phyloP scores from a whole-genome alignment of 768 basidiomycete genomes.

The Holtermannia corniformis region DNA sequence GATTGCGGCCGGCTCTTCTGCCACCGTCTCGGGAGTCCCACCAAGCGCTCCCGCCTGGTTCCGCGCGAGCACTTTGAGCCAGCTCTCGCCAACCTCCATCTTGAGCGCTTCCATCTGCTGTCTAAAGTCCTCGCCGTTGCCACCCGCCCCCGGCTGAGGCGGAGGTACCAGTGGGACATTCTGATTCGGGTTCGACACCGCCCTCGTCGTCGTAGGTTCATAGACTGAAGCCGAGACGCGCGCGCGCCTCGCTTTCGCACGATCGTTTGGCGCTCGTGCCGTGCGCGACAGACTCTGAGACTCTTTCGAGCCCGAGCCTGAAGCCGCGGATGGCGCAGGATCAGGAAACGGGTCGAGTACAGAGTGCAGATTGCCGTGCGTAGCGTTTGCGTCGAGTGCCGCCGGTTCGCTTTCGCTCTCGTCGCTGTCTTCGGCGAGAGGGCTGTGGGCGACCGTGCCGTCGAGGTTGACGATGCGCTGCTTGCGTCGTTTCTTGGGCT shows the following conservation, averaged over 20 bases:
- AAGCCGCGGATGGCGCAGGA: neutral
- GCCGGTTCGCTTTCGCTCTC: neutral
- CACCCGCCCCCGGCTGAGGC: too few species aligned
- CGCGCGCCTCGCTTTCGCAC: constrained; percentile 9
- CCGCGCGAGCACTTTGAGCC: constrained; percentile 13
- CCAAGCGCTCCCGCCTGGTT: constrained; percentile 1
- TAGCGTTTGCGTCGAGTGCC: neutral
- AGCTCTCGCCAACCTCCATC: constrained; percentile 14
- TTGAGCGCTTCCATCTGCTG: constrained; percentile 1
- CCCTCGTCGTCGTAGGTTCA: constrained; percentile 7
- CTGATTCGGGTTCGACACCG: neutral
- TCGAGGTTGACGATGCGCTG: constrained; percentile 14
- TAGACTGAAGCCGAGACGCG: constrained; percentile 18
- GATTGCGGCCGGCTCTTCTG: too few species aligned
- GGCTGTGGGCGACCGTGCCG: neutral
- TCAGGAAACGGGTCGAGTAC: neutral
- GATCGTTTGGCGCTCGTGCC: neutral
- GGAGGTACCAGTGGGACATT: neutral
- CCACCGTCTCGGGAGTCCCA: too few species aligned
- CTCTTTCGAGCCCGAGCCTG: neutral
- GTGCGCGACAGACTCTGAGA: neutral
- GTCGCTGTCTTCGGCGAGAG: neutral
- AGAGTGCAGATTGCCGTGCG: neutral
- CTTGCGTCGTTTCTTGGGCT: neutral
- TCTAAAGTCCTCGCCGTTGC: neutral